Evolutionary conservation across 495 filamentous ascomycete genomes (phyloP).

Genomic region (Usnea hakonensis): DNA sequence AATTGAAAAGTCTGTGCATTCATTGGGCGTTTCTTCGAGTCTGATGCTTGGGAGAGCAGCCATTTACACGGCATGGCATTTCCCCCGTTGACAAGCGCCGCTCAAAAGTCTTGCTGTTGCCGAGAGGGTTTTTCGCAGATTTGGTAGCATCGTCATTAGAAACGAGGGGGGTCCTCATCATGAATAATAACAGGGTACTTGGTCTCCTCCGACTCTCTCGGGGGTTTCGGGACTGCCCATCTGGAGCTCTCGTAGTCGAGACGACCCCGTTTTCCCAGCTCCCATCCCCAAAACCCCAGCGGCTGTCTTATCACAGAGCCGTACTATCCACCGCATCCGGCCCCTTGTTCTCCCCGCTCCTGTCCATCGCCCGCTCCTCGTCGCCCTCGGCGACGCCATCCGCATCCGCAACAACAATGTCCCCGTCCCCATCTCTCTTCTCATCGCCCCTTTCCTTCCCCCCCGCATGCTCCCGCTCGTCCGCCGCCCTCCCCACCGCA

Average conservation of each 20-base stretch:
- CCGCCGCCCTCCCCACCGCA: conserved; percentile 17
- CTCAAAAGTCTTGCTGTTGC: neutral
- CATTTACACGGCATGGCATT: neutral
- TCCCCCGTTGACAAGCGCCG: neutral
- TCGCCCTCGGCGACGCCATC: conserved; percentile 20
- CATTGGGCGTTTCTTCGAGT: neutral
- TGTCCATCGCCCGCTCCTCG: conserved; percentile 3
- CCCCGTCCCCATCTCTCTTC: conserved; percentile 34
- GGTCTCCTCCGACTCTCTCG: neutral
- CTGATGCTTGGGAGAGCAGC: neutral
- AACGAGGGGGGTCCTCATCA: too few species aligned
- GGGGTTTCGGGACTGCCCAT: neutral
- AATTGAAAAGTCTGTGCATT: neutral
- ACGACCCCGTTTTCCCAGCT: too few species aligned
- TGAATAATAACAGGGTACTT: too few species aligned
- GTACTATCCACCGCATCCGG: conserved; percentile 13
- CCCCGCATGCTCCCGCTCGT: conserved; percentile 10
- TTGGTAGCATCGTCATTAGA: neutral
- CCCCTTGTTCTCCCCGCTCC: conserved; percentile 13
- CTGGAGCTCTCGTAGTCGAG: neutral
- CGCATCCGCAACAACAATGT: conserved; percentile 36
- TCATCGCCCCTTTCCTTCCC: neutral
- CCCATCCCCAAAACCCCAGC: too few species aligned
- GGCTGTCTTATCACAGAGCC: conserved; percentile 13
- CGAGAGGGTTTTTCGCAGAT: neutral